These are phyloP conservation scores for Gaeumannomyces tritici DNA, from an alignment of 2,329 filamentous ascomycete genomes.

Conservation along the genomic window DNA sequence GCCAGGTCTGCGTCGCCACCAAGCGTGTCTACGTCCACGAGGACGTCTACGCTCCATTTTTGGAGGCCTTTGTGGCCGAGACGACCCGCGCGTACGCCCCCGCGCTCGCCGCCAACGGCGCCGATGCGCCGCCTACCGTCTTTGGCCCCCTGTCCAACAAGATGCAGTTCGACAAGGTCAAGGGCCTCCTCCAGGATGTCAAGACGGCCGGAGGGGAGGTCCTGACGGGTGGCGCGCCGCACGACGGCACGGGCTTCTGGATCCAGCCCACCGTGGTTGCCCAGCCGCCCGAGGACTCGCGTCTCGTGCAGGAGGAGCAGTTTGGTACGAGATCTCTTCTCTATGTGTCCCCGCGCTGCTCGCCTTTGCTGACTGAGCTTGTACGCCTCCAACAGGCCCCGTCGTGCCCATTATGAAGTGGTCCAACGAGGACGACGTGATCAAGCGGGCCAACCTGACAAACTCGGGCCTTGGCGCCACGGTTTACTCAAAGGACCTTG, in stretches of 20 bases:
- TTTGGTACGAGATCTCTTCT: constrained; percentile 33
- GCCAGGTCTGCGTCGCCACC: constrained; percentile 43
- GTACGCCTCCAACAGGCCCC: constrained; percentile 29
- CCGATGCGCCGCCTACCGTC: constrained; percentile 35
- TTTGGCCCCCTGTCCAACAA: constrained; percentile 55
- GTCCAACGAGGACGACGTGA: constrained; percentile 49
- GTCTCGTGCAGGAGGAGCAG: constrained; percentile 48
- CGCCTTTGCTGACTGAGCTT: neutral
- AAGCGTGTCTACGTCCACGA: constrained; percentile 47
- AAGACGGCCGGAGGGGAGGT: constrained; percentile 42
- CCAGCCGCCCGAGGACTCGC: constrained; percentile 43
- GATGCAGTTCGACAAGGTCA: constrained; percentile 54
- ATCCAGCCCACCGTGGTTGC: constrained; percentile 49
- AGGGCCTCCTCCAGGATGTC: constrained; percentile 44
- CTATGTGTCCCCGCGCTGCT: too few relatives aligned
- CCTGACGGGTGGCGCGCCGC: constrained; percentile 35
- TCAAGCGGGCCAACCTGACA: constrained; percentile 42
- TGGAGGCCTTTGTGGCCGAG: constrained; percentile 34
- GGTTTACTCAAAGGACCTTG: constrained; percentile 45
- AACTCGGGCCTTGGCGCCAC: constrained; percentile 46
- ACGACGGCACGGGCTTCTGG: constrained; percentile 39
- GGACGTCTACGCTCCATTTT: constrained; percentile 38
- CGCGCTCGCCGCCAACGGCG: constrained; percentile 40
- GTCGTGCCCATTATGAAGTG: constrained; percentile 55
- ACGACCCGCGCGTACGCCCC: constrained; percentile 27